Evolutionary conservation across 2,329 filamentous ascomycete genomes (phyloP), one percentile per base, ranked within the genome.

Genomic region (Calycina herbarum): DNA sequence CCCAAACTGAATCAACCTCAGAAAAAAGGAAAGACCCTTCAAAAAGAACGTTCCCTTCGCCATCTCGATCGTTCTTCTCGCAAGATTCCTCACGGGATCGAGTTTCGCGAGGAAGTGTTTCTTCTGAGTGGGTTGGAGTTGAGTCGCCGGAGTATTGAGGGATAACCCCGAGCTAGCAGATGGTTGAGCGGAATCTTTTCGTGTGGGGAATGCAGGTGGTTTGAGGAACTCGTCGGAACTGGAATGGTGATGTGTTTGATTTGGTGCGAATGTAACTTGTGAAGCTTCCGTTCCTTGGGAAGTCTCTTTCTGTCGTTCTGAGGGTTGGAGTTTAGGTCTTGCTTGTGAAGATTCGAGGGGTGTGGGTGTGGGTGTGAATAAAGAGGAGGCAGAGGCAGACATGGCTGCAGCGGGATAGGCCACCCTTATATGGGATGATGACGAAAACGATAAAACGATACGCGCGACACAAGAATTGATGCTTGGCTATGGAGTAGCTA

Each of bases 1-100:
- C 75, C 86, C 82, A 78, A 96, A 90, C 73, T 92, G 86, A 64
- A 97, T 79, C 70, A 84, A 79, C 71, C 94, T 91, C 73, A 96
- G 81, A 76, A 89, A 83, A 76, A 89, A 90, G 74, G 92, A 89
- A 58, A 85, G 78, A 62, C 85, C 79, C 73, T 92, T 92, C 72
- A 96, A 86, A 72, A 86, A 82, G 68, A 88, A 77, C 69, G 87
- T 86, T 57, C 82, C 81, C 66, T 81, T 77, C 68, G 82, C 85
- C 88, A 90, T 91, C 63, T 66, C 82, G 75, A 51, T 20, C 11
- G 8, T 13, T 10, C 11, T 38, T 38, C 35, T 38, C 7, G 35
- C 8, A 1, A 1, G 8, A 10, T 13, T 1, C 8, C 8, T 38
- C 35, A 27, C 20, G 0, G 48, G 48, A 10, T 54, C 48, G 64